Conservation (phyloP, 805 yeast species). For the Clavispora vitiphila region DNA sequence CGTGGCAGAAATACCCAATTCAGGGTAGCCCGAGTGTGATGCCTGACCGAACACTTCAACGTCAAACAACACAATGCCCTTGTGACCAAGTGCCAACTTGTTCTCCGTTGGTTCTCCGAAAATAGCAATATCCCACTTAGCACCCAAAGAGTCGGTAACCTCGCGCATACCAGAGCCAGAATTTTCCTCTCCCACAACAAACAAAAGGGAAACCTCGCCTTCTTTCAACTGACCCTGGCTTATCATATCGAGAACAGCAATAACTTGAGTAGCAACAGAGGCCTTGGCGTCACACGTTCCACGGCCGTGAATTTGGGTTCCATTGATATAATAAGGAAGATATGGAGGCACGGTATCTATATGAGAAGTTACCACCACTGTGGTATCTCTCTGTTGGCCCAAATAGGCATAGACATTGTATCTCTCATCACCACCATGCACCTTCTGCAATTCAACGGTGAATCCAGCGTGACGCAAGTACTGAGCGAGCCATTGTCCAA, state of each 20-base stretch:
- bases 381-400: conserved; percentile 41
- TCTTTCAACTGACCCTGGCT: conserved; percentile 32
- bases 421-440: conserved; percentile 24
- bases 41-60: conserved; percentile 51
- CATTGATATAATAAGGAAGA: conserved; percentile 45
- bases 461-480: conserved; percentile 42
- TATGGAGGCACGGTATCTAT: conserved; percentile 72
- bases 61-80: conserved; percentile 46
- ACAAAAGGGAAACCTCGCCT: conserved; percentile 56
- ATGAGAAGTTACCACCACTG: conserved; percentile 55
- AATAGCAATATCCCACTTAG: conserved; percentile 54
- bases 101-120: conserved; percentile 77
- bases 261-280: conserved; percentile 59
- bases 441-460: conserved; percentile 45
- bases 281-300: conserved; percentile 72
- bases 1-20: conserved; percentile 60
- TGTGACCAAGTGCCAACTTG: conserved; percentile 66
- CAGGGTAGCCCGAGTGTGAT: conserved; percentile 67
- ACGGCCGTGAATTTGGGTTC: conserved; percentile 54
- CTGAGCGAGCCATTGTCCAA: conserved; percentile 32
- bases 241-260: conserved; percentile 47
- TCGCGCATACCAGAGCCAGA: conserved; percentile 58
- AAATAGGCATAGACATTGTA: conserved; percentile 54
- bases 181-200: conserved; percentile 70
- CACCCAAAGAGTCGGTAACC: conserved; percentile 37